Percentiles rank a stretch among this genome's conserved stretches.
Conservation (phyloP, 208 protist genomes). For the Plasmodiophora brassicae region DNA sequence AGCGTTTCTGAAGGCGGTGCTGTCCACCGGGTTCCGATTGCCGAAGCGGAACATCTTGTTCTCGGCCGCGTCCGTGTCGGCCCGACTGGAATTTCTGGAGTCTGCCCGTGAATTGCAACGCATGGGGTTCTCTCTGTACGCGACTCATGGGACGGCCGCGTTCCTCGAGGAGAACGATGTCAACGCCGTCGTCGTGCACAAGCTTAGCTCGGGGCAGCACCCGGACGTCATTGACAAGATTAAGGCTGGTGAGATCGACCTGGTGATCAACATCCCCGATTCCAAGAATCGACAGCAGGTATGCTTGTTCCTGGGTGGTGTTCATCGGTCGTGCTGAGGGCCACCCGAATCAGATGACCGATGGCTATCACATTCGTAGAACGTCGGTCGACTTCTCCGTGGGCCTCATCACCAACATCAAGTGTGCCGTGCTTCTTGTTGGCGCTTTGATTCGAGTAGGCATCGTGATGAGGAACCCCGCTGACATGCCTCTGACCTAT, state of each 20-base stretch:
- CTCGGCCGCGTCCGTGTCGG: constrained; percentile 57
- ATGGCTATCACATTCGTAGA: constrained; percentile 46
- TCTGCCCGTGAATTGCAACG: constrained; percentile 54
- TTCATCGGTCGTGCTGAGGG: background rate
- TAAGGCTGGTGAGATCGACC: constrained; percentile 60
- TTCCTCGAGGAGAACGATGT: constrained; percentile 75
- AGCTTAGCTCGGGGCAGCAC: background rate
- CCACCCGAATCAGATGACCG: background rate
- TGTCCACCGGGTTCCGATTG: constrained; percentile 68
- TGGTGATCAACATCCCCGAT: constrained; percentile 75
- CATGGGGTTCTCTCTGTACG: constrained; percentile 70
- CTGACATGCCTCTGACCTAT: background rate
- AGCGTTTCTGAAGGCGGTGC: constrained; percentile 73
- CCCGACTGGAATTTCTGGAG: constrained; percentile 68
- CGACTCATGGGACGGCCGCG: constrained; percentile 67
- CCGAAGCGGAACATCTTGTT: constrained; percentile 65
- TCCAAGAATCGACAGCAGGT: background rate
- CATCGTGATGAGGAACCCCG: background rate
- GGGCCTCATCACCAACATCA: constrained; percentile 66
- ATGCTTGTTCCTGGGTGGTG: background rate
- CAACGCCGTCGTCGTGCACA: background rate
- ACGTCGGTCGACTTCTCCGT: constrained; percentile 60
- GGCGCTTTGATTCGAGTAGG: background rate
- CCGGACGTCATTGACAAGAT: constrained; percentile 45
- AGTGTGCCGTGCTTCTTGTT: constrained; percentile 61